phyloP scores from a whole-genome alignment of 768 basidiomycete genomes.

The Phlebiopsis gigantea region DNA sequence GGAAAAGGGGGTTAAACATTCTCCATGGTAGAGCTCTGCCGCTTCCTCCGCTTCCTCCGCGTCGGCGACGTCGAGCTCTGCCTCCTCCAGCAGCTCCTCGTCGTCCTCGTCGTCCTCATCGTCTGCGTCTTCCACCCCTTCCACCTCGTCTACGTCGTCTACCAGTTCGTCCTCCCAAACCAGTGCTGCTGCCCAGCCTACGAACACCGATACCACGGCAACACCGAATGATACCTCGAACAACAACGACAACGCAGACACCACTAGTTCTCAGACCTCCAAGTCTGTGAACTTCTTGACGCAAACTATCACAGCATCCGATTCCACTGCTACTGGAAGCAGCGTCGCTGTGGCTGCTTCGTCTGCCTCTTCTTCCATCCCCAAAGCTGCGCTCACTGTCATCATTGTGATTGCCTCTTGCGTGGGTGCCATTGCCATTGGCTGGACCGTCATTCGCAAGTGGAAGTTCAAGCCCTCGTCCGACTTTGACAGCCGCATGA shows the following conservation, averaged over 20 bases:
- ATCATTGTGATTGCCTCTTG: constrained; percentile 67
- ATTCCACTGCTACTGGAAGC: constrained; percentile 21
- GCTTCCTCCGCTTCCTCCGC: constrained; percentile 6
- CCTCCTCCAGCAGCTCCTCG: constrained; percentile 16
- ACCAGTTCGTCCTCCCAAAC: constrained; percentile 1
- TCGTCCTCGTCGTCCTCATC: constrained; percentile 3
- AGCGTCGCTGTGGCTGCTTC: constrained; percentile 13
- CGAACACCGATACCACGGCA: background rate
- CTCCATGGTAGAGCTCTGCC: background rate
- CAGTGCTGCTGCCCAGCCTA: background rate
- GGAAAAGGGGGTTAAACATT: background rate
- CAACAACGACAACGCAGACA: constrained; percentile 4
- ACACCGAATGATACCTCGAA: constrained; percentile 6
- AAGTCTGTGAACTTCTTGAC: constrained; percentile 6
- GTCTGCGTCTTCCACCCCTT: background rate
- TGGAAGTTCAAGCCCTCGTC: constrained; percentile 84
- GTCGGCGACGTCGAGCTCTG: constrained; percentile 11
- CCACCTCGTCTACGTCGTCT: constrained; percentile 4
- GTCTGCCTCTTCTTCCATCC: constrained; percentile 35
- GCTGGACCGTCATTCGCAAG: constrained; percentile 90
- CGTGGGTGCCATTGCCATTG: constrained; percentile 61
- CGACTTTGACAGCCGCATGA: constrained; percentile 78
- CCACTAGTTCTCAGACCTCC: constrained; percentile 2
- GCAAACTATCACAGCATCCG: constrained; percentile 19
- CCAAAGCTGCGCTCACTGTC: constrained; percentile 44